Evolutionary conservation across 805 yeast species (phyloP).

Genomic region (Candida ortonii): DNA sequence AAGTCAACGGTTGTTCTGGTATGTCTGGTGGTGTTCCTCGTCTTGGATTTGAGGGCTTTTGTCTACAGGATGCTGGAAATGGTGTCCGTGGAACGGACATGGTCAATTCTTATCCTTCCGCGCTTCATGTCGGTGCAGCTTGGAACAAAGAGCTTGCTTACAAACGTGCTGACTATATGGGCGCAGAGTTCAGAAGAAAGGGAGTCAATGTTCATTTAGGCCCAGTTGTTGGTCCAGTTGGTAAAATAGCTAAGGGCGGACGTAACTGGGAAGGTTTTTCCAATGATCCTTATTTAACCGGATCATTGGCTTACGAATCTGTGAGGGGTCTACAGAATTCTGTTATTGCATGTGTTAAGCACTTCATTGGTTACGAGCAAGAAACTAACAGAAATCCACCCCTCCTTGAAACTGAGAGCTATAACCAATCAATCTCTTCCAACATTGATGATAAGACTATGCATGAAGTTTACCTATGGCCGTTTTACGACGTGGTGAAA

Average conservation of each 20-base stretch:
- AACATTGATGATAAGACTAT: constrained; percentile 58
- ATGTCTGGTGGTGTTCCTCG: constrained; percentile 65
- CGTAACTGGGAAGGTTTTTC: constrained; percentile 66
- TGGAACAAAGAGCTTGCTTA: constrained; percentile 52
- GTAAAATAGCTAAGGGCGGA: constrained; percentile 61
- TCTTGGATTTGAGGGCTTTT: constrained; percentile 50
- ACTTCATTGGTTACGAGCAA: constrained; percentile 60
- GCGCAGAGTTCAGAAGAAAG: constrained; percentile 50
- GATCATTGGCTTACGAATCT: constrained; percentile 50
- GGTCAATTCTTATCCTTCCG: constrained; percentile 56
- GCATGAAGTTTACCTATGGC: constrained; percentile 65
- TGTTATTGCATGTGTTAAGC: constrained; percentile 55
- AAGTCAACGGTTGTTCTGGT: constrained; percentile 28
- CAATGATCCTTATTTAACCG: constrained; percentile 59
- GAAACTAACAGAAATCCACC: constrained; percentile 48
- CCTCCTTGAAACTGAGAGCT: constrained; percentile 43
- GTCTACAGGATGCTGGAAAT: constrained; percentile 62
- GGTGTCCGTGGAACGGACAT: constrained; percentile 59
- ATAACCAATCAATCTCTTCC: constrained; percentile 43
- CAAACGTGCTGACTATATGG: constrained; percentile 55
- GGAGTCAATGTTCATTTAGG: constrained; percentile 57
- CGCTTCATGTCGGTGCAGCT: constrained; percentile 56
- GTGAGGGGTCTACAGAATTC: constrained; percentile 59
- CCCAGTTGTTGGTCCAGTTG: constrained; percentile 60
- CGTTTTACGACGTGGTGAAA: constrained; percentile 58